Evolutionary conservation across 169 alveolate genomes (phyloP), one percentile per base, ranked within the genome.

Genomic region (Neospora caninum): DNA sequence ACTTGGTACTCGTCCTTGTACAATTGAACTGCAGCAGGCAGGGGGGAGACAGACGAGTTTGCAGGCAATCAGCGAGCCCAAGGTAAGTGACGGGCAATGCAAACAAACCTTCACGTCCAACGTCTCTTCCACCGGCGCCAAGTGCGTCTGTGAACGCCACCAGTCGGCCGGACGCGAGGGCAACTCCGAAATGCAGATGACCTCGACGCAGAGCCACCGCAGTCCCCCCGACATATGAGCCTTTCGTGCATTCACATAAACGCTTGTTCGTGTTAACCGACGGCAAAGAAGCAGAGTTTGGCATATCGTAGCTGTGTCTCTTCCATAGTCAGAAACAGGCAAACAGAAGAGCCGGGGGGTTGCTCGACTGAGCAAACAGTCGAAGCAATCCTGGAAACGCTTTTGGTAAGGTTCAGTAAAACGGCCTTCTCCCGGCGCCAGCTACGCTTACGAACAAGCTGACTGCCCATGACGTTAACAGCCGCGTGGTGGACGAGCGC

Each of bases 401-500:
- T 49, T 7, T 49, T 49, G 22, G 58, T 7, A 49, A 49, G 58
- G 13, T 4, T 49, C 58, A 4, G 58, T 49, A 10, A 69, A 69
- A 69, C 38, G 82, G 7, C 22, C 82, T 69, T 7, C 82, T 69
- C 22, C 38, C 82, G 34, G n/a, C 38, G 34, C 18, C 82, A 31
- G 13, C 16, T 4, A 9, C 82, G n/a, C 86, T 78, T 78, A 78
- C 86, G 86, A 78, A 78, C 20, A 25, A 78, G 7, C 45, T 78
- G n/a, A 43, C 31, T 78, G 20, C 49, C 86, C 86, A 78, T 78
- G 86, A 25, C 42, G 42, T 2, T 78, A n/a, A 78, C 86, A 7
- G 86, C 86, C 27, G 45, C 42, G 45, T 78, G 86, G 49, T 78
- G 86, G 45, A 38, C 45, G 86, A 78, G 86, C 7, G 86, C 86